Evolutionary conservation across 192 early-diverging fungal genomes (phyloP).

Genomic region (Piromyces finnis): DNA sequence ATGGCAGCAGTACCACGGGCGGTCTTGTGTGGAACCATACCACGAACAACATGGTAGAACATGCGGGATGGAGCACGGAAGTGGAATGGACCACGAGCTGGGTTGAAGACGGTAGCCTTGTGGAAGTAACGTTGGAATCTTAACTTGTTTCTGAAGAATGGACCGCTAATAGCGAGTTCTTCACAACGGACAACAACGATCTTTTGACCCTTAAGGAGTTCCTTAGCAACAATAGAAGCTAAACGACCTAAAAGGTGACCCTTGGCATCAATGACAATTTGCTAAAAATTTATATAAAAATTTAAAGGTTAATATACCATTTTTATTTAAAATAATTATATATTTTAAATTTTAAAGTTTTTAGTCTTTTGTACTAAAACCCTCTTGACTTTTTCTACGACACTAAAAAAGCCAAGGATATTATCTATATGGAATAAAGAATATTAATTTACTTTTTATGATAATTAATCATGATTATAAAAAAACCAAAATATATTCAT

Average conservation of each 20-base stretch:
- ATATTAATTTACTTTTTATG: not conserved
- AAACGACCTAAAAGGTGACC: constrained; percentile 96
- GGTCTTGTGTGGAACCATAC: constrained; percentile 99
- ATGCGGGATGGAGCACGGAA: constrained; percentile 94
- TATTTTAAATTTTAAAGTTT: not conserved
- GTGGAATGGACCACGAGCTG: constrained; percentile 91
- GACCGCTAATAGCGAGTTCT: constrained; percentile 94
- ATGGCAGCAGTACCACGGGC: constrained; percentile 92
- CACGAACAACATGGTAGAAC: constrained; percentile 92
- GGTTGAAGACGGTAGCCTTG: constrained; percentile 97
- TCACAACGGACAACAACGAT: constrained; percentile 96
- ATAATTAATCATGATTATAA: not conserved
- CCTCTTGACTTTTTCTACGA: not conserved
- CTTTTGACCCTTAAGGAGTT: constrained; percentile 92
- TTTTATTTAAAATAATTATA: not conserved
- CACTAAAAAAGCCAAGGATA: not conserved
- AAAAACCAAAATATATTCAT: not conserved
- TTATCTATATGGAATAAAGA: not conserved
- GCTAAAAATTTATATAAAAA: constrained; percentile 23
- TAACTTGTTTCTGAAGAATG: constrained; percentile 99
- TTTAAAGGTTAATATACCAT: not conserved
- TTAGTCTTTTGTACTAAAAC: not conserved
- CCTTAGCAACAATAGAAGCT: constrained; percentile 94
- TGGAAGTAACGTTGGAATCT: constrained; percentile 59
- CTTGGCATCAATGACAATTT: constrained; percentile 97